A percentile compares a stretch with the other conserved stretches of the same genome.
Evolutionary conservation across 352 stramenopile genomes (phyloP).

Genomic region (Globisporangium nodosum): DNA sequence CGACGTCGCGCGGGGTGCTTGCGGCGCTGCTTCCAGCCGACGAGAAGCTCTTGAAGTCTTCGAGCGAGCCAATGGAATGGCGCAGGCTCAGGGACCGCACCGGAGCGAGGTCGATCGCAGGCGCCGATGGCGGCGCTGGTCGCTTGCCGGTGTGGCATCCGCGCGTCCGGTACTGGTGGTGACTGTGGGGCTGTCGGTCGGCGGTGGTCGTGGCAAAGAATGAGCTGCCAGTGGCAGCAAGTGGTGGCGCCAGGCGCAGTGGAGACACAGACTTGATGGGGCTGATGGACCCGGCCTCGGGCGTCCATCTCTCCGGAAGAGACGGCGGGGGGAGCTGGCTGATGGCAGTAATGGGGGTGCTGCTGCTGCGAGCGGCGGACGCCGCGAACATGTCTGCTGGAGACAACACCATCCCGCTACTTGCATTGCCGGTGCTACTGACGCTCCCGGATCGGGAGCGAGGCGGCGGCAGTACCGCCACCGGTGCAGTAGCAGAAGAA

Average conservation of each 20-base stretch:
- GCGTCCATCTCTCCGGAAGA: conserved; percentile 3
- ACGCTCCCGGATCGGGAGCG: not conserved
- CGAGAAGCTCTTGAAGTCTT: conserved; percentile 1
- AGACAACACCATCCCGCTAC: not conserved
- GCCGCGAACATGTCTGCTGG: not conserved
- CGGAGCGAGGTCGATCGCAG: not conserved
- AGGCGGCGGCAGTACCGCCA: not conserved
- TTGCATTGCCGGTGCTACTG: not conserved
- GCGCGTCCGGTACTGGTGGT: not conserved
- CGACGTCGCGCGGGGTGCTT: not conserved
- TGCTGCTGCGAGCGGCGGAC: not conserved
- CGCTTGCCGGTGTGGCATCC: not conserved
- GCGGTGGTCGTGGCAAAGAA: not conserved
- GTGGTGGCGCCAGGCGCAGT: not conserved
- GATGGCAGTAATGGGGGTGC: not conserved
- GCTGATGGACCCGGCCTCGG: conserved; percentile 6
- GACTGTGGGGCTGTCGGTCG: not conserved
- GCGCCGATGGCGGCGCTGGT: not conserved
- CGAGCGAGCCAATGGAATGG: not conserved
- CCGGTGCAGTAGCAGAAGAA: not conserved
- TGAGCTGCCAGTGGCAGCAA: not conserved
- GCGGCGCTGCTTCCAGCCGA: not conserved
- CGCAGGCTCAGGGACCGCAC: not conserved
- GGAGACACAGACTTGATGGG: conserved; percentile 1
- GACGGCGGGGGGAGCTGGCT: not conserved